Base-by-base conservation (phyloP, 2,329 filamentous ascomycete species). In the Talaromyces sp. region DNA sequence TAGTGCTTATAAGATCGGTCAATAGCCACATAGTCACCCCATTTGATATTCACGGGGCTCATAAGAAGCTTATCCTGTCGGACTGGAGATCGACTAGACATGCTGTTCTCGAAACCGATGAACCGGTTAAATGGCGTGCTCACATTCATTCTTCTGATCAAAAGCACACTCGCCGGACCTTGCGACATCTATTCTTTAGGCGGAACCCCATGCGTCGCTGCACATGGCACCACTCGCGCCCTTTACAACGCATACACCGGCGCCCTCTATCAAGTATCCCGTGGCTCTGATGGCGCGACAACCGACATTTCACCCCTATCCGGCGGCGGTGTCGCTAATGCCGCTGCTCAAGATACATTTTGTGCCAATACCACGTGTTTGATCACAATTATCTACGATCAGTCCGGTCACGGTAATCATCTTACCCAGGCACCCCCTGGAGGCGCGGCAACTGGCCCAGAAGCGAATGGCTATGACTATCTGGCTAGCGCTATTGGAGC, bases 341-440 rank as follows among this genome's bases (percentile, higher is more conserved):
- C 86, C 3, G 82, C 81, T 0, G 72, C 83, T 9, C 88, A 90
- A 71, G 87, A 89, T 74, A 69, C 77, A 0, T 90, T 90, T 75
- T 90, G 87, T 69, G 73, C 79, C 10, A 74, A 78, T 58, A 89
- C 87, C 0, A 89, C 86, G 13, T 90, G 87, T 70, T 77, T 88
- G 27, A 89, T 90, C 71, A 83, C 82, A 0, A 81, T 85, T 69
- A 88, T 89, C 62, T 89, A 89, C 71, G 88, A 90, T 72, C 88
- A 90, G 74, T 88, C 87, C 13, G 86, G 86, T 62, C 75, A 75
- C 1, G 81, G 81, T 0, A 90, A 90, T 67, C 84, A 90, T 69
- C 84, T 90, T 3, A 87, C 83, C 0, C 86, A 86, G 68, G 88
- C 87, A 1, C 85, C 85, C 0, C 82, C 83, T 0, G 87, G 87